Evolutionary conservation across 1,284 basidiomycete genomes (phyloP), one percentile per base, ranked within the genome.

Genomic region (Naganishia sp.): DNA sequence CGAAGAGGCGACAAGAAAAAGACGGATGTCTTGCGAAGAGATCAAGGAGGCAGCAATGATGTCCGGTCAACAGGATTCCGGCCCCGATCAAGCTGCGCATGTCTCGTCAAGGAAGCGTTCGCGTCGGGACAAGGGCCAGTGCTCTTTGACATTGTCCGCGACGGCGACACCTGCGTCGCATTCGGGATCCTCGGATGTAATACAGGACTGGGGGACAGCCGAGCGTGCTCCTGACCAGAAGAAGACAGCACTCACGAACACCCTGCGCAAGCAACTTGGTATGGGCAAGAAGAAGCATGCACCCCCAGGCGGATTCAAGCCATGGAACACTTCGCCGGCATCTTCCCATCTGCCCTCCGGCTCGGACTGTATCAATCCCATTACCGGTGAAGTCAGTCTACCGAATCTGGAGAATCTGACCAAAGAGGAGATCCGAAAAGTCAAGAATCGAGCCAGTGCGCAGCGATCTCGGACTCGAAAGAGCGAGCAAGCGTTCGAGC

Each of bases 351-450:
- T 68, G 17, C 67, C 67, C 49, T 68, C 67, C 13, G 67, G 67
- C 4, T 68, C 67, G 11, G 63, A 60, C 6, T 66, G 64, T 32
- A 68, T 68, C 49, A 68, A 68, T 46, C 67, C 67, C 4, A 35
- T 68, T 49, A 68, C 67, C n/a, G 63, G 63, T 18, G 67, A 68
- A 58, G 63, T 68, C 15, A 61, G 61, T n/a, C 46, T 68, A 6
- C 67, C 67, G 32, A 58, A 65, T 15, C 46, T 68, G 35, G 64
- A 66, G 17, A 65, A 60, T 41, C 55, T 68, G 41, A 68, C 67
- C 53, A 68, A 68, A 21, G 67, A 68, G 55, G 67, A 68, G 47
- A 68, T 68, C 23, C 63, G 67, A 10, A 68, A 68, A 47, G 67
- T 68, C 47, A 68, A 68, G 55, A 68, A 68, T 25, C 67, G 67